Base-by-base conservation (phyloP, 805 yeast species). In the Pichia nakasei region DNA sequence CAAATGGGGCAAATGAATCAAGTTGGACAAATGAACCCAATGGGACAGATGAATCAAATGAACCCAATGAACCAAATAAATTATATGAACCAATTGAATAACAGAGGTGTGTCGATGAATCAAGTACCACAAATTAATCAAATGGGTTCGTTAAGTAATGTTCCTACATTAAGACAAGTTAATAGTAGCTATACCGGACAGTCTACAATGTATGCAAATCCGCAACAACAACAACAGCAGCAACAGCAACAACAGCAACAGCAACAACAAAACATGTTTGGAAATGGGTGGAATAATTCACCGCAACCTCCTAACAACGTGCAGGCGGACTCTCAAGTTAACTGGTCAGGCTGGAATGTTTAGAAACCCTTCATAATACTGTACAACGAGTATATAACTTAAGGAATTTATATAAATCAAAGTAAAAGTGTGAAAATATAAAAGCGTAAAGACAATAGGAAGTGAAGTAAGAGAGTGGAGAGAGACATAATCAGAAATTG, bases 241-340 rank as follows among this genome's bases (percentile, higher is more conserved):
- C 17, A 7, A 19, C 38, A 46, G 17, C 43, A 35, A 35, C 37
- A 31, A 35, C 40, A 26, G 15, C 41, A 36, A 22, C 52, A 45
- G 27, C 52, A 45, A 29, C 52, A 43, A 21, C 55, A 31, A 15
- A 24, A 24, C 11, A 11, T 24, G 7, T 24, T 8, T 24, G 27
- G 27, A 24, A 24, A 24, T 24, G 32, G 32, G 2, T 29, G 32
- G 32, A 29, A 29, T 15, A 29, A 12, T 29, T 29, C 32, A 2
- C 50, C 43, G 43, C 57, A 44, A 49, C 54, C 44, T 37, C 46
- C 43, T 43, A n/a, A 4, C 11, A 32, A 18, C 35, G 18, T 3
- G 19, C 18, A 29, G 17, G 17, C 32, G 2, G 32, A 12, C 15
- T n/a, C 17, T 29, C 17, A 12, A 29, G 17, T 17, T 6, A 24